Conservation (phyloP, 2,329 filamentous ascomycete species). For the Blumeria graminis region DNA sequence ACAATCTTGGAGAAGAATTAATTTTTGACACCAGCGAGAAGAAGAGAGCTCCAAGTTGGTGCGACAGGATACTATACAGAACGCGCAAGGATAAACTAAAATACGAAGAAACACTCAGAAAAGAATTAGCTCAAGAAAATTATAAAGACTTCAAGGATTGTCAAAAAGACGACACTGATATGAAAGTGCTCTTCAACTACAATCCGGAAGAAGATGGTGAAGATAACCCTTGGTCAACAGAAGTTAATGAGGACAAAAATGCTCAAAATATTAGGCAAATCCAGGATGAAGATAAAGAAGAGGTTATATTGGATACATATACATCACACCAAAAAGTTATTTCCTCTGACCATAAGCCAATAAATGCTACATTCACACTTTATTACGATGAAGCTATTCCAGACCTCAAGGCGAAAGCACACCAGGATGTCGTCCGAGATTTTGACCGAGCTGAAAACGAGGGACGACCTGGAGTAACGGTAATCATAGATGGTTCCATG, state of each 20-base stretch:
- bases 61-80: conserved; percentile 75
- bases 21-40: conserved; percentile 94
- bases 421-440: conserved; percentile 68
- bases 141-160: conserved; percentile 71
- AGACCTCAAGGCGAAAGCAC: conserved; percentile 58
- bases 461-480: conserved; percentile 53
- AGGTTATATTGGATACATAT: conserved; percentile 40
- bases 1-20: conserved; percentile 79
- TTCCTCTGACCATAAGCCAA: conserved; percentile 87
- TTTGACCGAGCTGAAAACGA: conserved; percentile 86
- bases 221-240: conserved; percentile 15
- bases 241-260: conserved; percentile 24
- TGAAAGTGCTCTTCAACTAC: conserved; percentile 65
- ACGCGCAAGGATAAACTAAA: conserved; percentile 45
- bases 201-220: conserved; percentile 56
- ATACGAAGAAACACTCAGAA: conserved; percentile 32
- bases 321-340: conserved; percentile 70
- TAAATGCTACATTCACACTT: conserved; percentile 61
- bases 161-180: conserved; percentile 48
- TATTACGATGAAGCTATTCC: conserved; percentile 73
- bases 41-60: conserved; percentile 81
- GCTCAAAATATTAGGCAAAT: conserved; percentile 16
- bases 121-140: conserved; percentile 40
- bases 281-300: conserved; percentile 18
- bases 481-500: conserved; percentile 44